phyloP scores from a whole-genome alignment of 306 rosid species.

The Cicer bijugum region DNA sequence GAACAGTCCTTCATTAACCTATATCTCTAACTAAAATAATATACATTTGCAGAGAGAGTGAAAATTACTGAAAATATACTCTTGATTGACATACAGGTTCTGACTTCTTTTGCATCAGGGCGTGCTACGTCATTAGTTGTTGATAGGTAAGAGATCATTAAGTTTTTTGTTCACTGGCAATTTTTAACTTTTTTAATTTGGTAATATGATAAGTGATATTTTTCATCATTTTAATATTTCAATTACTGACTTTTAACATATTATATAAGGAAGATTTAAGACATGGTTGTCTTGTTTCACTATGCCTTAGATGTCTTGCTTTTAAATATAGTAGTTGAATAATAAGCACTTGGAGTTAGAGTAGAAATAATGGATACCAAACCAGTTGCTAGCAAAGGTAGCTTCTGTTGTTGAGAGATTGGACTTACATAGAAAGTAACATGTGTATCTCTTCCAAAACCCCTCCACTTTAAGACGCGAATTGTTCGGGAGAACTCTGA shows the following conservation, averaged over 20 bases:
- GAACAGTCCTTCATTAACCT: slow-evolving; percentile 34
- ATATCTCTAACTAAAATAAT: slow-evolving; percentile 38
- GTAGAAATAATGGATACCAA: slow-evolving; percentile 20
- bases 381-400: slow-evolving; percentile 8
- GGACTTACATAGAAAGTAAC: slow-evolving; percentile 1
- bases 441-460: not conserved
- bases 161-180: slow-evolving; percentile 21
- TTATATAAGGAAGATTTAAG: not conserved
- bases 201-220: slow-evolving; percentile 5
- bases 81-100: slow-evolving; percentile 61
- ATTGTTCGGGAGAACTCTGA: too few relatives aligned
- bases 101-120: slow-evolving; percentile 97
- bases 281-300: slow-evolving; percentile 19
- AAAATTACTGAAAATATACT: slow-evolving; percentile 30
- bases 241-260: not conserved
- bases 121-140: slow-evolving; percentile 98
- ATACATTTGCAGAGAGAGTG: slow-evolving; percentile 13
- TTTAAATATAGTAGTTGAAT: slow-evolving; percentile 2
- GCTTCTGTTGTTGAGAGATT: not conserved
- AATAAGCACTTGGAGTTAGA: slow-evolving; percentile 15
- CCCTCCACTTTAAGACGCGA: not conserved
- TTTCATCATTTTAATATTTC: not conserved
- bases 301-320: slow-evolving; percentile 9
- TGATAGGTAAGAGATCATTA: slow-evolving; percentile 69
- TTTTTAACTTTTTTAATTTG: slow-evolving; percentile 29